Percentiles rank a stretch among this genome's conserved stretches.
Evolutionary conservation across 106 monocot species (phyloP).

Genomic region (Agapanthus africanus): DNA sequence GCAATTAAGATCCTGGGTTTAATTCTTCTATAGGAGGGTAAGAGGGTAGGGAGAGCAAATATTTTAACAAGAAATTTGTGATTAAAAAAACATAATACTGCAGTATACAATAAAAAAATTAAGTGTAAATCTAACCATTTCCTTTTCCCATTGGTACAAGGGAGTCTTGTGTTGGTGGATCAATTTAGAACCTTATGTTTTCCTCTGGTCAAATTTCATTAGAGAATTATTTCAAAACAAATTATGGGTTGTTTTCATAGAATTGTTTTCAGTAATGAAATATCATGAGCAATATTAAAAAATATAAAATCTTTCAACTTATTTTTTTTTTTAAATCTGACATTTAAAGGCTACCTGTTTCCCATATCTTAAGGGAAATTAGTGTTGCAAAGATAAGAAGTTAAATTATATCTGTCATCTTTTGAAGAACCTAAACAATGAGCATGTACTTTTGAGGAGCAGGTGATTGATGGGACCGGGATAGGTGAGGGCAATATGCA

Average conservation of each 20-base stretch:
- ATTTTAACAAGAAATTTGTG: no score
- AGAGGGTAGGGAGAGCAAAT: neutral
- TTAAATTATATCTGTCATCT: neutral
- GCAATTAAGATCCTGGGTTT: neutral
- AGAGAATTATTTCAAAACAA: neutral
- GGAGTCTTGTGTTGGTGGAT: neutral
- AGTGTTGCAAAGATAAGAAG: neutral
- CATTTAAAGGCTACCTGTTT: neutral
- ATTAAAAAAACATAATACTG: neutral
- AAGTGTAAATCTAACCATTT: neutral
- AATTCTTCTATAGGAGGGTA: neutral
- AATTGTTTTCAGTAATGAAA: no score
- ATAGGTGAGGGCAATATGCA: no score
- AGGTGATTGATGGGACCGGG: neutral
- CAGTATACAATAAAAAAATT: neutral
- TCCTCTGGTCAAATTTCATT: no score
- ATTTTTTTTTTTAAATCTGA: neutral
- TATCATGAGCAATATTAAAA: no score
- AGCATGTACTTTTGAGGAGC: neutral
- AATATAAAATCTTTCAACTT: no score
- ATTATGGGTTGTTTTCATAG: neutral
- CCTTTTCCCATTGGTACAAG: neutral
- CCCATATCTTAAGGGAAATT: neutral
- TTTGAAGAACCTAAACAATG: neutral
- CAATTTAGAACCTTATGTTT: neutral